These are phyloP conservation scores for Pouteria campechiana DNA, from an alignment of 179 eudicot species.

Conservation along the genomic window DNA sequence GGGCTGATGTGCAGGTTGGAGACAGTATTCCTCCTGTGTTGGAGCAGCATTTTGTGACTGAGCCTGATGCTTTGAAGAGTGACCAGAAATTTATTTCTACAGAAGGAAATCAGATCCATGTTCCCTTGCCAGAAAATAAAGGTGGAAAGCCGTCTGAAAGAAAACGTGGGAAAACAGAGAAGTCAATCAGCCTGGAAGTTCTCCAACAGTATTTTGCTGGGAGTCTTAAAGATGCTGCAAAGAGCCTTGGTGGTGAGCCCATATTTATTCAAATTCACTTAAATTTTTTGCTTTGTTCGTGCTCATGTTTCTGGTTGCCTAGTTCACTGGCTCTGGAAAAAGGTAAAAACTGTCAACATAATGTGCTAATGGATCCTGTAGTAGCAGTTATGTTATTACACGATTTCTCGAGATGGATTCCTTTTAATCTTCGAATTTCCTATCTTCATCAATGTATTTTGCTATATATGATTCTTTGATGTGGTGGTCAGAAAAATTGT, in stretches of 20 bases:
- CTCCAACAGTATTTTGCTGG: conserved; percentile 88
- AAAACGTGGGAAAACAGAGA: conserved; percentile 92
- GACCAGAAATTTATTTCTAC: conserved; percentile 6
- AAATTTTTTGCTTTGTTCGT: conserved; percentile 2
- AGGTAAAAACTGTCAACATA: too few species aligned
- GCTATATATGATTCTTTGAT: too few species aligned
- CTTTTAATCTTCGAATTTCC: too few species aligned
- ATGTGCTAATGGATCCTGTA: too few species aligned
- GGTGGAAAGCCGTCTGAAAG: conserved; percentile 43
- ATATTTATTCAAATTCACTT: background rate
- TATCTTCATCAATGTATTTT: too few species aligned
- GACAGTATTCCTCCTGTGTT: too few species aligned
- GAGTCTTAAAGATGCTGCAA: conserved; percentile 90
- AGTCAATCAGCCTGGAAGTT: conserved; percentile 81
- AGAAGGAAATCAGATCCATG: conserved; percentile 16
- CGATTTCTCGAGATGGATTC: too few species aligned
- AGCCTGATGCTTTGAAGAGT: conserved; percentile 13
- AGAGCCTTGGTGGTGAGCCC: conserved; percentile 72
- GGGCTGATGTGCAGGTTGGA: conserved; percentile 4
- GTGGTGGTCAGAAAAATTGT: too few species aligned
- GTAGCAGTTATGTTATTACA: too few species aligned
- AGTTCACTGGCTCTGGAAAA: too few species aligned
- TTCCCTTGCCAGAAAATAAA: conserved; percentile 14
- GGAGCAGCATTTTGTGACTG: conserved; percentile 16
- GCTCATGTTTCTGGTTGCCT: too few species aligned